Evolutionary conservation across 257 asterid species (phyloP).

Genomic region (Cinchona pubescens): DNA sequence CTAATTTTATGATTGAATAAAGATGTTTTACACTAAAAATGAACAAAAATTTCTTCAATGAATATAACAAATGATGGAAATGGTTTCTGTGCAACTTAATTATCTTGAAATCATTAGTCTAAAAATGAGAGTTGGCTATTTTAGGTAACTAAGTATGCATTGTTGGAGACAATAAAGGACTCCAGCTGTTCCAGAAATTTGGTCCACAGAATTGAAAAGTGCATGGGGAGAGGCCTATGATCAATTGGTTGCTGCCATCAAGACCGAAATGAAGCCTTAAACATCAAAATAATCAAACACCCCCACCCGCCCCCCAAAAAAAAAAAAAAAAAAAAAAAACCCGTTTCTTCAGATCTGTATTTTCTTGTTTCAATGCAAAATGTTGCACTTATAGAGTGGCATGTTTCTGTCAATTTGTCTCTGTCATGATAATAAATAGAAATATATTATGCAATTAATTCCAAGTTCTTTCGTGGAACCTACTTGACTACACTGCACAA

Average conservation of each 20-base stretch:
- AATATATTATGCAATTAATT: background rate
- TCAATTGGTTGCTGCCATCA: constrained; percentile 75
- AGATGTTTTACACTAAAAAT: background rate
- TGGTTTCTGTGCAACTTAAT: too few relatives aligned
- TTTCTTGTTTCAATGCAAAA: background rate
- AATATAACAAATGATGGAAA: too few relatives aligned
- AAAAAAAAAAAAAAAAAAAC: too few relatives aligned
- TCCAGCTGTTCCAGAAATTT: constrained; percentile 77
- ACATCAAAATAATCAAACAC: background rate
- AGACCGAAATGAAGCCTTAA: constrained; percentile 59
- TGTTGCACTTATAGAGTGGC: background rate
- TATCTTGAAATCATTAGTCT: too few relatives aligned
- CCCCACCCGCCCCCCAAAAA: too few relatives aligned
- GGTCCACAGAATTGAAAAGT: constrained; percentile 69
- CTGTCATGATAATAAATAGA: background rate
- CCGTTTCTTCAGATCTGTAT: background rate
- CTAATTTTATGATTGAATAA: background rate
- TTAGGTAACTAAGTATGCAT: constrained; percentile 70
- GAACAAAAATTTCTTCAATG: background rate
- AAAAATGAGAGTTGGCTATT: background rate
- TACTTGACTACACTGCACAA: constrained; percentile 11
- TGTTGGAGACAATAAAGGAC: constrained; percentile 76
- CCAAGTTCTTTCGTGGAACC: background rate
- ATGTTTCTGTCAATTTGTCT: background rate
- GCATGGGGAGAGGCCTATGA: constrained; percentile 80